Evolutionary conservation across 495 filamentous ascomycete genomes (phyloP), one percentile per base, ranked within the genome.

Genomic region (Neurospora sp.): DNA sequence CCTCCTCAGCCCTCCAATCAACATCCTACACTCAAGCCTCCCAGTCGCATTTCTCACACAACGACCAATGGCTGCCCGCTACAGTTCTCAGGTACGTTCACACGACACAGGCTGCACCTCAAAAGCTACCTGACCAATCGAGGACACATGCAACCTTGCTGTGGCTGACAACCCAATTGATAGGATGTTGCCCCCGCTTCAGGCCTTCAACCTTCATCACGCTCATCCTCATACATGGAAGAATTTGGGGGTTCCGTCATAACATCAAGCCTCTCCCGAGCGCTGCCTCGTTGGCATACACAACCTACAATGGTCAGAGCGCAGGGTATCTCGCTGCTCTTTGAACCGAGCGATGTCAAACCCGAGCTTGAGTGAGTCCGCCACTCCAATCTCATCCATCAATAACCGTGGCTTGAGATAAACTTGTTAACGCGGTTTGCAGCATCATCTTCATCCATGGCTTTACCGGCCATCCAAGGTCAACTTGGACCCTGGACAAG

Each of bases 371-470:
- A 59, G 48, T 59, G 5, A 22, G 48, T 59, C 22, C 22, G 22
- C 48, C 22, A 31, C 5, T 2, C 22, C 11, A 12, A 27, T 22
- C n/a, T 53, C 46, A 22, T 53, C 46, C 10, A 53, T 22, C 20
- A 5, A 53, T 22, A 10, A 22, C 20, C 2, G 10, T 27, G 1
- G 18, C 11, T 53, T 9, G 20, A 20, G 10, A 10, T 12, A 14
- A 22, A 59, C 3, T 59, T 14, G 11, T 14, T 59, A 59, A 31
- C 48, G 5, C 22, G 1, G 20, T 22, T 59, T 27, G 5, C 71
- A 76, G 73, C 66, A 76, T 79, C 68, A 69, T 79, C 41, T 79
- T 79, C 38, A 70, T 79, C 40, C 77, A 78, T 73, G 77, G 77
- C 9, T 70, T 78, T 16, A 75, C 70, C 22, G 77, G 77, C 27